Conservation (phyloP, 2,329 filamentous ascomycete species). For the Trichoderma harzianum region DNA sequence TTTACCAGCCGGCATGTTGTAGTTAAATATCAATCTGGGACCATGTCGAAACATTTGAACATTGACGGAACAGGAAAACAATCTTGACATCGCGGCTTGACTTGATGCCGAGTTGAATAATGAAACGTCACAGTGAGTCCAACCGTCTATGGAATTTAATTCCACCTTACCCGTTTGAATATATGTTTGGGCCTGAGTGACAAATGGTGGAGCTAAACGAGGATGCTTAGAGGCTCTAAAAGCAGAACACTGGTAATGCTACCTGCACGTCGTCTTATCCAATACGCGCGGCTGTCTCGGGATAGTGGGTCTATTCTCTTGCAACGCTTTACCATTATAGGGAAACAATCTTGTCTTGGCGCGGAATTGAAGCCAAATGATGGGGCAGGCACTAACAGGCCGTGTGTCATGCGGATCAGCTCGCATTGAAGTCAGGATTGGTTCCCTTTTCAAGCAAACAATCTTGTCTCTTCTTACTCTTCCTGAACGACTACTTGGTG, state of each 20-base stretch:
- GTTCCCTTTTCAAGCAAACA: not conserved
- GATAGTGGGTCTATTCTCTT: not conserved
- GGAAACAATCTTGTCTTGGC: not conserved
- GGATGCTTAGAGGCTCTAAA: not conserved
- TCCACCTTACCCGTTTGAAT: not conserved
- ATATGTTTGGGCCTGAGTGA: not conserved
- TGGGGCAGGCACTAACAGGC: not conserved
- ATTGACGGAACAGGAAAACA: not conserved
- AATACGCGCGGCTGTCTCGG: not conserved
- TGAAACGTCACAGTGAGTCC: not conserved
- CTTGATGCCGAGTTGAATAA: not conserved
- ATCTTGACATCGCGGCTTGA: not conserved
- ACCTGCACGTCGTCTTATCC: not conserved
- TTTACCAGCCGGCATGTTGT: not conserved
- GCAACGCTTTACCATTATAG: not conserved
- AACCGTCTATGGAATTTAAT: not conserved
- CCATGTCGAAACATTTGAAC: not conserved
- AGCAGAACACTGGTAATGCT: not conserved
- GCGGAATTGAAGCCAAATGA: not conserved
- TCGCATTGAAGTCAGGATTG: not conserved
- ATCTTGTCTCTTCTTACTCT: not conserved
- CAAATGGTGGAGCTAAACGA: not conserved
- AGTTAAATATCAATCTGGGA: not conserved
- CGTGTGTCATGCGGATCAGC: not conserved
- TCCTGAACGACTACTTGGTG: not conserved